Base-by-base conservation (phyloP, 495 filamentous ascomycete species). In the Penicillium crystallinum region DNA sequence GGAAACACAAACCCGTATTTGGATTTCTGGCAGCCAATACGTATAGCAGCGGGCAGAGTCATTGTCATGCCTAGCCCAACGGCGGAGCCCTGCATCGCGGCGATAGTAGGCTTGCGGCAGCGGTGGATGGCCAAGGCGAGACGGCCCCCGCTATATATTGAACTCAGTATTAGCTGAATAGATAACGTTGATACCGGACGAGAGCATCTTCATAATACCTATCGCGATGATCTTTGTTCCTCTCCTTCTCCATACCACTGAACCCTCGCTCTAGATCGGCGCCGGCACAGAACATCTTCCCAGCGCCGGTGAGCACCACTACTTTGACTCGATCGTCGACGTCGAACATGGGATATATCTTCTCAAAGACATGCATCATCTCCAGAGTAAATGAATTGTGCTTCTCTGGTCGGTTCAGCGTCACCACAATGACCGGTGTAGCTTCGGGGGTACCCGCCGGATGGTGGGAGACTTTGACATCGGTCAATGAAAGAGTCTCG, bases 1-100 rank as follows among this genome's bases (percentile, higher is more conserved):
- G 74, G 68, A 62, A 84, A 84, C 19, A 81, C 78, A 58, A 85
- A 82, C 33, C 81, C 79, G 53, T 56, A 63, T 74, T 66, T 79
- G 9, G 80, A 73, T 31, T 63, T 56, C 25, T 56, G 40, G 51
- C 62, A 74, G 2, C 70, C 77, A 39, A 85, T 62, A 12, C 59
- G 67, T 41, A 85, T 77, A 43, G 66, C 72, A 52, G 75, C 74
- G 6, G 81, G 78, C 14, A 85, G 70, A 4, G 76, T 79, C 75
- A 81, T 79, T 29, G 80, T 84, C 46, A 83, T 81, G 25, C 81
- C 81, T 15, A 83, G 67, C 6, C 80, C 81, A 9, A 81, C 81
- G 18, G 81, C 79, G 40, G 72, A 71, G 34, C 81, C 81, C 57
- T 82, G 78, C 33, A 82, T 69, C 8, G 81, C 81, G 22, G 68